phyloP scores from a whole-genome alignment of 1,284 basidiomycete genomes.

The Takashimella tepidaria region DNA sequence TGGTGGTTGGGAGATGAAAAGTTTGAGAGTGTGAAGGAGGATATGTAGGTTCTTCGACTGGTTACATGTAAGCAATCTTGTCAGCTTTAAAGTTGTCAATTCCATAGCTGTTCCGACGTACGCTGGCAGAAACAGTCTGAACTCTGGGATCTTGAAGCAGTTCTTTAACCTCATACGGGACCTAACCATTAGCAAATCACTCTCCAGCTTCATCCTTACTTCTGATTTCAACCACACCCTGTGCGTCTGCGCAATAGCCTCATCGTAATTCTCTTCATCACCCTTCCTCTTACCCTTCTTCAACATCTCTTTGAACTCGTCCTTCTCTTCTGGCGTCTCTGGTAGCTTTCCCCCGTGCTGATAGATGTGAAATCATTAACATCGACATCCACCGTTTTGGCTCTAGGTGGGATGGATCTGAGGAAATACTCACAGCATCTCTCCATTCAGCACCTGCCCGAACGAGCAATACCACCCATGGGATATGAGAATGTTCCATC shows the following conservation, averaged over 20 bases:
- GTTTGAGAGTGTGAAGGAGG: constrained; percentile 70
- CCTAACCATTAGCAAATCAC: constrained; percentile 30
- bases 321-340: constrained; percentile 60
- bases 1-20: constrained; percentile 51
- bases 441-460: constrained; percentile 78
- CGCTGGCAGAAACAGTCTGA: constrained; percentile 42
- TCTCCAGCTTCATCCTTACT: constrained; percentile 39
- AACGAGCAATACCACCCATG: constrained; percentile 80
- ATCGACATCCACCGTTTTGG: too few relatives aligned
- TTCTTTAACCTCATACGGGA: constrained; percentile 62
- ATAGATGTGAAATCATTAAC: constrained; percentile 5
- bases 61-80: not conserved
- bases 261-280: constrained; percentile 96
- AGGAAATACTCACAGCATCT: constrained; percentile 29
- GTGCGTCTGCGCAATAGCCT: constrained; percentile 76
- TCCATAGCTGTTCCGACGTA: constrained; percentile 23
- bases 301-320: constrained; percentile 64
- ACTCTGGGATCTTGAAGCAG: constrained; percentile 63
- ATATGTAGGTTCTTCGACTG: constrained; percentile 71
- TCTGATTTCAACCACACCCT: constrained; percentile 64
- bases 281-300: constrained; percentile 51
- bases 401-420: not conserved
- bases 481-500: constrained; percentile 79
- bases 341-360: constrained; percentile 31
- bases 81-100: not conserved